Evolutionary conservation across 2,329 filamentous ascomycete species (phyloP).

Genomic region (Clonostachys rosea): DNA sequence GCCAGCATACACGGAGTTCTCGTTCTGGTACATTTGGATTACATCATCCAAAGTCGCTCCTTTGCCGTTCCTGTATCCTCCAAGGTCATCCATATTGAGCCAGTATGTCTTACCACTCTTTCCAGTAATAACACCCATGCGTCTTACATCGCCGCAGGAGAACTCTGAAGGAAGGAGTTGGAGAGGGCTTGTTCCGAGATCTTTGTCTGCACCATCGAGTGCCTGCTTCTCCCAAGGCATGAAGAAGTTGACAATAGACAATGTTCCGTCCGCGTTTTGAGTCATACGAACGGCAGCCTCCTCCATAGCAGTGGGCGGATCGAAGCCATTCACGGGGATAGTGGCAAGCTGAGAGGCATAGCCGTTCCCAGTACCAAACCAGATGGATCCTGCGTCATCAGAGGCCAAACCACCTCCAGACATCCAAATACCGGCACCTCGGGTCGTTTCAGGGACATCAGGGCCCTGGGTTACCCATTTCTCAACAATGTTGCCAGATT

Average conservation of each 20-base stretch:
- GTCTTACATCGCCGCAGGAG: slow-evolving; percentile 32
- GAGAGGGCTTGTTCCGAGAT: slow-evolving; percentile 40
- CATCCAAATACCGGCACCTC: slow-evolving; percentile 39
- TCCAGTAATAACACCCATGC: slow-evolving; percentile 43
- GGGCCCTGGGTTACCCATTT: slow-evolving; percentile 33
- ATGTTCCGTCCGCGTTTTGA: slow-evolving; percentile 30
- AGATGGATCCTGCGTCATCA: slow-evolving; percentile 31
- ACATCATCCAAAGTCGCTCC: slow-evolving; percentile 29
- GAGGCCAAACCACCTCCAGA: slow-evolving; percentile 31
- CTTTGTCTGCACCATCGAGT: slow-evolving; percentile 43
- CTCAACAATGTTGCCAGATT: slow-evolving; percentile 28
- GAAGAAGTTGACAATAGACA: slow-evolving; percentile 45
- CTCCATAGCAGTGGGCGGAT: slow-evolving; percentile 33
- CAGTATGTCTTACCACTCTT: slow-evolving; percentile 46
- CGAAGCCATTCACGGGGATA: slow-evolving; percentile 28
- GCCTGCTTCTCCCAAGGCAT: slow-evolving; percentile 47
- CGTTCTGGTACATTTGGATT: slow-evolving; percentile 36
- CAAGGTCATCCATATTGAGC: slow-evolving; percentile 32
- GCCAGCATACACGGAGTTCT: slow-evolving; percentile 39
- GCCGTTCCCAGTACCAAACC: slow-evolving; percentile 30
- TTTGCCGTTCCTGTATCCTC: slow-evolving; percentile 28
- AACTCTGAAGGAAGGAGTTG: slow-evolving; percentile 35
- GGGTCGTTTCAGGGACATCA: slow-evolving; percentile 26
- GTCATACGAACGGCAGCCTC: slow-evolving; percentile 39
- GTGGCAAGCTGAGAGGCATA: slow-evolving; percentile 31